Evolutionary conservation across 805 yeast genomes (phyloP).

Genomic region (Candida silvatica): DNA sequence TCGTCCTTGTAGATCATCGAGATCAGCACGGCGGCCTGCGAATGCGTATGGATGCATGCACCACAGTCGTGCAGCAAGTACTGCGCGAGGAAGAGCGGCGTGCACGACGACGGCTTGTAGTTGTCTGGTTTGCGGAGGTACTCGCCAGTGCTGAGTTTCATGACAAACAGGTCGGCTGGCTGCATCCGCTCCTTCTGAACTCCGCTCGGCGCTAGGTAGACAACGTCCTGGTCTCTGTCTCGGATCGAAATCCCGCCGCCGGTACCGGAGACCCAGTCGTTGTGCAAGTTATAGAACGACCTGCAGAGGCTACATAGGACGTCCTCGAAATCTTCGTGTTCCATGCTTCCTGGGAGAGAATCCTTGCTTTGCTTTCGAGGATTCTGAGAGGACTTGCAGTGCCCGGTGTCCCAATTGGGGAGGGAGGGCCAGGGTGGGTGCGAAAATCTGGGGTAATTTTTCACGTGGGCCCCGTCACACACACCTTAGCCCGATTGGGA

Average conservation of each 20-base stretch:
- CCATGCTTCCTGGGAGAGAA: conserved; percentile 15
- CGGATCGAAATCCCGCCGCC: conserved; percentile 90
- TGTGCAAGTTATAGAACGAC: conserved; percentile 54
- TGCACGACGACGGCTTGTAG: conserved; percentile 88
- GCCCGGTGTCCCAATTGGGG: too few relatives aligned
- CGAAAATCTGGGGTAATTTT: too few relatives aligned
- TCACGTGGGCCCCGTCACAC: too few relatives aligned
- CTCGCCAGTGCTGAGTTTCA: conserved; percentile 42
- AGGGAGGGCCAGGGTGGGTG: too few relatives aligned
- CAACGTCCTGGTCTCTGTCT: conserved; percentile 31
- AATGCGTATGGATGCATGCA: conserved; percentile 93
- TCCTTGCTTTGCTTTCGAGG: too few relatives aligned
- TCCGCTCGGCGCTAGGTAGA: conserved; percentile 90
- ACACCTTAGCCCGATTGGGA: too few relatives aligned
- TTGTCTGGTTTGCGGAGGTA: conserved; percentile 53
- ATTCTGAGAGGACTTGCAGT: too few relatives aligned
- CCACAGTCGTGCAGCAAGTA: conserved; percentile 64
- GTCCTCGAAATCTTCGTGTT: too few relatives aligned
- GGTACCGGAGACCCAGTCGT: conserved; percentile 92
- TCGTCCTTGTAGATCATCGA: conserved; percentile 62
- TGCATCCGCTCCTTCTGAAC: conserved; percentile 86
- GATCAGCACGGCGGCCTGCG: conserved; percentile 79
- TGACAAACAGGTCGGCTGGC: conserved; percentile 76
- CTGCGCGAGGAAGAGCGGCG: conserved; percentile 77
- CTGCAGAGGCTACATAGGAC: conserved; percentile 78